Evolutionary conservation across 352 stramenopile genomes (phyloP), one percentile per base, ranked within the genome.

Genomic region (Aphanomyces cochlioides): DNA sequence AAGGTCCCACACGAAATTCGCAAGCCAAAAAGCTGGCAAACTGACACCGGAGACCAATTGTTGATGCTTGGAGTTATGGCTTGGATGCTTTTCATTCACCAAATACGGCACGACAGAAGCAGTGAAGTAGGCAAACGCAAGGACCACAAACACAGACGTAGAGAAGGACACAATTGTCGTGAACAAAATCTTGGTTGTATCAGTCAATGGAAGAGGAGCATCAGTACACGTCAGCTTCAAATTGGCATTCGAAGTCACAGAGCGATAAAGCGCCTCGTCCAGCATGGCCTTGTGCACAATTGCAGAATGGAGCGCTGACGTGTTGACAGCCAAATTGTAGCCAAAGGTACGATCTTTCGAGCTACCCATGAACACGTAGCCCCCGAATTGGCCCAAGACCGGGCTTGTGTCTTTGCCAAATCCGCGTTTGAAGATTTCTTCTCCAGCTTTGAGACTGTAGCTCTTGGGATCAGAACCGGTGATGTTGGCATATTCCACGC

Each of bases 11-110:
- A 95, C 58, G 67, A 90, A 98, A 50, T 97, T 98, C 15, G 93
- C 91, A 3, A 98, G 50, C 97, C 97, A 99, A 74, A 99, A 99
- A 0, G 93, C 90, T 1, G 71, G 73, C 8, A 98, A 81, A 43
- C 88, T 90, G 0, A 98, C 95, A 10, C 97, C 97, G 0, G 90
- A 96, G 38, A 99, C 96, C 76, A 85, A 90, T 73, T 98, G 93
- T 78, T 98, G 89, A 82, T 99, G 97, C 77, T 99, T 99, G 1
- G 95, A 92, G 76, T 98, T 98, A 73, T 85, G 76, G 10, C 73
- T 75, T 6, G 92, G 86, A 63, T 98, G 87, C 50, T 83, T 83
- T 74, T 99, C 96, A 64, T 97, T 93, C 36, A 99, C 96, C 47
- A 99, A 75, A 77, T 98, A 99, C 5, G 95, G 92, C 56, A 95